Evolutionary conservation across 2,329 filamentous ascomycete species (phyloP).

Genomic region (Penicillium freii): DNA sequence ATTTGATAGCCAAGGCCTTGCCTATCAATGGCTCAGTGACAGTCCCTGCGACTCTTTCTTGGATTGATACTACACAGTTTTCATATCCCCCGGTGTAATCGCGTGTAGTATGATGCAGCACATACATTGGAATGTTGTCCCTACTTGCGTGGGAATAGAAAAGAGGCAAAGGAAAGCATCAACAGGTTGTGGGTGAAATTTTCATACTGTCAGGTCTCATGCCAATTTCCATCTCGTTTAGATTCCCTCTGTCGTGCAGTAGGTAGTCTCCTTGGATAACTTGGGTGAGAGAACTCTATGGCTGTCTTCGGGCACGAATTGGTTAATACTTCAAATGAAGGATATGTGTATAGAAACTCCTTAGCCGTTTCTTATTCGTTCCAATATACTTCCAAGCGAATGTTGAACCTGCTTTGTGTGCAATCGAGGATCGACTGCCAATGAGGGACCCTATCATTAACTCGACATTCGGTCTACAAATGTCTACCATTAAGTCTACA

Average conservation of each 20-base stretch:
- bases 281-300: too few relatives aligned
- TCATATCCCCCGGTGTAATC: neutral
- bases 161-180: too few relatives aligned
- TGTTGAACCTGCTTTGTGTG: neutral
- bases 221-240: too few relatives aligned
- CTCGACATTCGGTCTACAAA: neutral
- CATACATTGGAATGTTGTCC: too few relatives aligned
- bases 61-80: neutral
- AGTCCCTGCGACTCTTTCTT: neutral
- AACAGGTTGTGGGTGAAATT: too few relatives aligned
- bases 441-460: neutral
- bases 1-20: neutral
- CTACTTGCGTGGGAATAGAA: too few relatives aligned
- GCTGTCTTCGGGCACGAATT: too few relatives aligned
- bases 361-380: neutral
- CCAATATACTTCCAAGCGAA: neutral
- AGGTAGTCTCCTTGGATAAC: too few relatives aligned
- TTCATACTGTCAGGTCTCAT: too few relatives aligned
- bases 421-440: neutral
- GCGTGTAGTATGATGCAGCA: neutral
- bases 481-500: too few relatives aligned
- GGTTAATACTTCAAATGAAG: neutral
- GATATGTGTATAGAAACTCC: neutral
- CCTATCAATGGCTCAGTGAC: neutral
- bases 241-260: too few relatives aligned